These are phyloP conservation scores for Endotrypanum monterogeii DNA, from an alignment of 208 protist species.

Conservation along the genomic window DNA sequence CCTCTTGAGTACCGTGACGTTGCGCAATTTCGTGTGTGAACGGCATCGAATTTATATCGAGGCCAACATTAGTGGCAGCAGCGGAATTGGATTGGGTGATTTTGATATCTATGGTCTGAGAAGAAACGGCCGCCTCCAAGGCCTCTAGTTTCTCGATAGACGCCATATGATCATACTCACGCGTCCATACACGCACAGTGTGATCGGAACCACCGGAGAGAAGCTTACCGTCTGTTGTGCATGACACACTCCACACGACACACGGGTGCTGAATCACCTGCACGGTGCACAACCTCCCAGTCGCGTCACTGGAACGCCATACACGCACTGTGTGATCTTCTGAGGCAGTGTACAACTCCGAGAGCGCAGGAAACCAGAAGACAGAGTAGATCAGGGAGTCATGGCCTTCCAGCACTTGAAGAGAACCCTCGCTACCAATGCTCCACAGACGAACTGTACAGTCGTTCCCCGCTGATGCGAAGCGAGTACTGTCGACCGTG, in stretches of 20 bases:
- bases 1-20: slow-evolving; percentile 41
- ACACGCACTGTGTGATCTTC: slow-evolving; percentile 90
- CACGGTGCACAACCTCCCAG: slow-evolving; percentile 18
- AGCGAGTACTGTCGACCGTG: slow-evolving; percentile 44
- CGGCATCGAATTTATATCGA: slow-evolving; percentile 39
- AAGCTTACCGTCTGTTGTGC: slow-evolving; percentile 41
- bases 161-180: slow-evolving; percentile 48
- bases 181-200: slow-evolving; percentile 88
- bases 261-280: slow-evolving; percentile 89
- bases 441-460: slow-evolving; percentile 61
- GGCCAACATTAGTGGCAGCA: slow-evolving; percentile 23
- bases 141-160: slow-evolving; percentile 63
- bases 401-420: slow-evolving; percentile 48
- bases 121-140: slow-evolving; percentile 50
- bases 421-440: slow-evolving; percentile 16
- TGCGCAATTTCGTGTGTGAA: slow-evolving; percentile 50
- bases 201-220: slow-evolving; percentile 87
- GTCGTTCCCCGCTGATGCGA: slow-evolving; percentile 75
- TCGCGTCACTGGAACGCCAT: slow-evolving; percentile 33
- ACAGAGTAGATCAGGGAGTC: slow-evolving; percentile 75
- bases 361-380: slow-evolving; percentile 38
- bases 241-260: slow-evolving; percentile 89
- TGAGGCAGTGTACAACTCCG: slow-evolving; percentile 77
- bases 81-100: slow-evolving; percentile 12
- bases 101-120: slow-evolving; percentile 69